phyloP scores from a whole-genome alignment of 1,139 yeast species.

The Yamadazyma jaroonii region DNA sequence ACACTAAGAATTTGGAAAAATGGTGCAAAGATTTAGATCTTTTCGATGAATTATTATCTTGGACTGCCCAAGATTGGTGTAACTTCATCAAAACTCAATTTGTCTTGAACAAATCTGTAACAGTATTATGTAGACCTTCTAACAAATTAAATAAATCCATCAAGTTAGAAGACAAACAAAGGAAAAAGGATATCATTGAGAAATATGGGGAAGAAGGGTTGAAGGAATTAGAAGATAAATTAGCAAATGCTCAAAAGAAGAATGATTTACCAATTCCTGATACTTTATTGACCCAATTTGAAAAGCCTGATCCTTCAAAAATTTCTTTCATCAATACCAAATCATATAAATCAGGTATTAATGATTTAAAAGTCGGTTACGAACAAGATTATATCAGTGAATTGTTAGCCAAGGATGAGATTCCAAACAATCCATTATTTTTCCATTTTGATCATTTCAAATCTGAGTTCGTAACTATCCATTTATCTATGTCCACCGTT shows the following conservation, averaged over 20 bases:
- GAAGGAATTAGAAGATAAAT: conserved; percentile 41
- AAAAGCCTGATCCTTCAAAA: conserved; percentile 70
- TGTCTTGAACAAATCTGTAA: conserved; percentile 64
- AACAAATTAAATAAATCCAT: conserved; percentile 51
- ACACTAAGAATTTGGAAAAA: conserved; percentile 54
- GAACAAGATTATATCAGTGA: conserved; percentile 25
- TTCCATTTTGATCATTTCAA: conserved; percentile 77
- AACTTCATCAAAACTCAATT: conserved; percentile 50
- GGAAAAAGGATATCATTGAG: conserved; percentile 47
- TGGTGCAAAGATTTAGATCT: conserved; percentile 58
- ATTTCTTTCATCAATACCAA: conserved; percentile 71
- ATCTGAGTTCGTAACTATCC: conserved; percentile 77
- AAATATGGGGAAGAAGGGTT: conserved; percentile 64
- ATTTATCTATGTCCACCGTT: conserved; percentile 62
- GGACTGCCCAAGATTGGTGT: conserved; percentile 74
- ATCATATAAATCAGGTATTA: conserved; percentile 53
- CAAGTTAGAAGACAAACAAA: conserved; percentile 50
- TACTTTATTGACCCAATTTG: conserved; percentile 55
- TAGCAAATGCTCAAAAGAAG: conserved; percentile 60
- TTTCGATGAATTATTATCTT: conserved; percentile 54
- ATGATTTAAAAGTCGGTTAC: conserved; percentile 18
- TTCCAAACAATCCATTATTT: conserved; percentile 56
- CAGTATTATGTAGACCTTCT: conserved; percentile 79
- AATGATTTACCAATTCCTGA: conserved; percentile 80
- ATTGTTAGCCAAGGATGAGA: conserved; percentile 37